A percentile compares a stretch with the other conserved stretches of the same genome.
Conservation (phyloP, 2,329 filamentous ascomycete genomes). For the Pyricularia sp. region DNA sequence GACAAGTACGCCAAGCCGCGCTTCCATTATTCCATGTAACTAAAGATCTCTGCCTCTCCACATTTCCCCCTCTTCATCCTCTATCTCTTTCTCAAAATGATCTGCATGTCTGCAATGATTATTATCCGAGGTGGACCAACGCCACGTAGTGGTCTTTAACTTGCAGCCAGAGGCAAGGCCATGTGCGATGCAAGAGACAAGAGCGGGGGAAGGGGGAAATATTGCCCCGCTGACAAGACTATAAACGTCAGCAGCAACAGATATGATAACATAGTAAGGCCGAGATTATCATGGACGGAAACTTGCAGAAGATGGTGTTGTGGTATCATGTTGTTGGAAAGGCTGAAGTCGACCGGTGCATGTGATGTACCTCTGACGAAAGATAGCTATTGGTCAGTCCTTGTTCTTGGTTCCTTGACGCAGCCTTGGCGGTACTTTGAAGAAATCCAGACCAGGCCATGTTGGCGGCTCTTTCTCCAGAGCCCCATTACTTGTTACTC, state of each 20-base stretch:
- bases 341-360: background rate
- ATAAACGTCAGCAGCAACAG: background rate
- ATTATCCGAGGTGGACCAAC: background rate
- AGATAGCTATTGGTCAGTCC: background rate
- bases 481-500: background rate
- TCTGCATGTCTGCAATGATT: background rate
- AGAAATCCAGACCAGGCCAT: background rate
- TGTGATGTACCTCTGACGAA: background rate
- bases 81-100: background rate
- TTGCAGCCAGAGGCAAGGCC: background rate
- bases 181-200: background rate
- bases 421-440: background rate
- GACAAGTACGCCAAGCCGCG: background rate
- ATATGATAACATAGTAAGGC: background rate
- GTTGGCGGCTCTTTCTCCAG: background rate
- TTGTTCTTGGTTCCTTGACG: background rate
- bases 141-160: background rate
- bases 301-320: background rate
- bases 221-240: too few relatives aligned
- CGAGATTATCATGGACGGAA: background rate
- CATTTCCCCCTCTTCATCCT: background rate
- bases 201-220: background rate
- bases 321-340: background rate
- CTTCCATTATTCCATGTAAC: background rate
- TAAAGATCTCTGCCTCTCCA: background rate